phyloP scores from a whole-genome alignment of 2,329 filamentous ascomycete genomes.

The Ceratocystis ficicola region DNA sequence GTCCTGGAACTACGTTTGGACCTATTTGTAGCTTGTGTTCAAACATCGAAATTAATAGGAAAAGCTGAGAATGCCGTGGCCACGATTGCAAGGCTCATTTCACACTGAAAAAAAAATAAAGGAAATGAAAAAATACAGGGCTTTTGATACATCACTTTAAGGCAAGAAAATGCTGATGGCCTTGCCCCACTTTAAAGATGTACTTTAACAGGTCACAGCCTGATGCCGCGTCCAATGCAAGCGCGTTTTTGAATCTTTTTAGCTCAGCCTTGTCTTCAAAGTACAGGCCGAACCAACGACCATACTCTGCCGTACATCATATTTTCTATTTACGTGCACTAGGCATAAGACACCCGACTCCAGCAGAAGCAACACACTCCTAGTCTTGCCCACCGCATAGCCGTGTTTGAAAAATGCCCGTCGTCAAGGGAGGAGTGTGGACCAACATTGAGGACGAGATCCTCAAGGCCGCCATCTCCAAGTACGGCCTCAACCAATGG shows the following conservation, averaged over 20 bases:
- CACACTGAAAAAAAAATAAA: not conserved
- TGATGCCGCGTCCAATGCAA: constrained; percentile 4
- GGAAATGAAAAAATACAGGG: not conserved
- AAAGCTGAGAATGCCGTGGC: too few species aligned
- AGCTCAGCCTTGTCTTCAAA: constrained; percentile 12
- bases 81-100: too few species aligned
- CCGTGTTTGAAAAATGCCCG: constrained; percentile 41
- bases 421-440: constrained; percentile 65
- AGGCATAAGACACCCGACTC: not conserved
- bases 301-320: not conserved
- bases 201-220: not conserved
- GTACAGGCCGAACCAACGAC: not conserved
- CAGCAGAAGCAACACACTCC: not conserved
- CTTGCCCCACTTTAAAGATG: constrained; percentile 18
- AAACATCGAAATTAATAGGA: too few species aligned
- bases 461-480: constrained; percentile 86
- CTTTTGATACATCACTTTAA: not conserved
- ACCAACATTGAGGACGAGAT: constrained; percentile 85
- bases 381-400: too few species aligned
- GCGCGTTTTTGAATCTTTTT: constrained; percentile 13
- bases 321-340: not conserved
- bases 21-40: too few species aligned
- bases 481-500: constrained; percentile 96
- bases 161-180: not conserved
- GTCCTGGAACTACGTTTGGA: too few species aligned